Percentiles rank a stretch among this genome's conserved stretches.
These are phyloP conservation scores for Wickerhamiella kazuoi DNA, from an alignment of 805 yeast species.

Conservation along the genomic window DNA sequence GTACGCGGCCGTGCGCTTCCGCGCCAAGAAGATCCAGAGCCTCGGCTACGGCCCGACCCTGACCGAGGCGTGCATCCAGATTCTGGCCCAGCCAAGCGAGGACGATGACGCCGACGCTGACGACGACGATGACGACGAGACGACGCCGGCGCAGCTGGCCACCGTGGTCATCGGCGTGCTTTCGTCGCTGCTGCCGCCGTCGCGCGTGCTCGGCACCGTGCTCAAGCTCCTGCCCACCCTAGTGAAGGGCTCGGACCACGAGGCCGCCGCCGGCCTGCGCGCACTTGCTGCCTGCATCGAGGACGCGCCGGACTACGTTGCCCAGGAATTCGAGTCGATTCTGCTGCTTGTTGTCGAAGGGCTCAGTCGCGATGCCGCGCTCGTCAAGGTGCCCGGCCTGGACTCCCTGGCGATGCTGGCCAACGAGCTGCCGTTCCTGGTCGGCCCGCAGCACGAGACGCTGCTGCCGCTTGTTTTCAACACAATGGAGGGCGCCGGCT, in stretches of 20 bases:
- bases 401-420: conserved; percentile 65
- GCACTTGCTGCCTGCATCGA: conserved; percentile 67
- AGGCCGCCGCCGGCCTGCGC: conserved; percentile 74
- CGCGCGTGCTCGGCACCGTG: conserved; percentile 72
- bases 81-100: conserved; percentile 61
- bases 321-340: conserved; percentile 55
- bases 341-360: conserved; percentile 60
- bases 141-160: conserved; percentile 58
- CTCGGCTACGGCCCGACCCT: conserved; percentile 73
- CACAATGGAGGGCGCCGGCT: conserved; percentile 72
- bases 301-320: conserved; percentile 88
- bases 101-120: conserved; percentile 69
- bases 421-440: conserved; percentile 63
- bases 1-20: conserved; percentile 57
- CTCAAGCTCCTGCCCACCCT: conserved; percentile 29
- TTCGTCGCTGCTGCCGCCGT: conserved; percentile 75
- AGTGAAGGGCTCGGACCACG: conserved; percentile 39
- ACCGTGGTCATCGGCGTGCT: conserved; percentile 62
- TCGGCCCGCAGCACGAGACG: conserved; percentile 68
- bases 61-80: conserved; percentile 51
- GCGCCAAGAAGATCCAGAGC: conserved; percentile 62
- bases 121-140: conserved; percentile 87
- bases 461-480: conserved; percentile 73
- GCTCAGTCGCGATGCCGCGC: conserved; percentile 51
- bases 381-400: conserved; percentile 75